phyloP scores from a whole-genome alignment of 495 filamentous ascomycete species.

The Penicillium cosmopolitanum region DNA sequence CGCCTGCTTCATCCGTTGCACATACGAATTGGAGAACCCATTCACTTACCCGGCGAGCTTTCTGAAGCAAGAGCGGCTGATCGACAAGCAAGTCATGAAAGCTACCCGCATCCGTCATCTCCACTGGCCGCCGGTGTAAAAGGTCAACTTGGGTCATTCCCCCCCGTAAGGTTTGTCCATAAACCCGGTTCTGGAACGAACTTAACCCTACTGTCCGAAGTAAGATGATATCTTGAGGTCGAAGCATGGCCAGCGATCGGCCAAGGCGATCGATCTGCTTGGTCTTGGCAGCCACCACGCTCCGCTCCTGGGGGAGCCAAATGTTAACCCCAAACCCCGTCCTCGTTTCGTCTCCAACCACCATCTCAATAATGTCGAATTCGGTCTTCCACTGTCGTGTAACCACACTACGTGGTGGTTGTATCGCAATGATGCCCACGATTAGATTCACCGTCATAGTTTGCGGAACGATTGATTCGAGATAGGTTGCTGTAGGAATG shows the following conservation, averaged over 20 bases:
- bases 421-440: slow-evolving; percentile 73
- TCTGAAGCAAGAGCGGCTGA: slow-evolving; percentile 60
- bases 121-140: slow-evolving; percentile 54
- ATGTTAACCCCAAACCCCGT: slow-evolving; percentile 83
- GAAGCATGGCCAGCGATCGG: slow-evolving; percentile 51
- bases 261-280: slow-evolving; percentile 37
- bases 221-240: slow-evolving; percentile 74
- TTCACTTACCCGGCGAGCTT: slow-evolving; percentile 67
- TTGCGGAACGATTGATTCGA: slow-evolving; percentile 72
- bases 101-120: slow-evolving; percentile 44
- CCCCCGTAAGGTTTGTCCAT: slow-evolving; percentile 73
- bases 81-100: slow-evolving; percentile 28
- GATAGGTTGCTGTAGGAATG: slow-evolving; percentile 69
- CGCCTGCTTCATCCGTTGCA: slow-evolving; percentile 42
- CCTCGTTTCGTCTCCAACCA: slow-evolving; percentile 85
- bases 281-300: slow-evolving; percentile 24
- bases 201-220: slow-evolving; percentile 76
- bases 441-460: slow-evolving; percentile 81
- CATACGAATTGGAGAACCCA: slow-evolving; percentile 80
- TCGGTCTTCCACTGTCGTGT: slow-evolving; percentile 51
- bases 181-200: slow-evolving; percentile 71
- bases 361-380: slow-evolving; percentile 71
- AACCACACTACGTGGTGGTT: slow-evolving; percentile 62
- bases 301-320: slow-evolving; percentile 61
- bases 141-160: slow-evolving; percentile 73